These are phyloP conservation scores for Ceratocystis huliohia DNA, from an alignment of 2,329 filamentous ascomycete species.

Conservation along the genomic window DNA sequence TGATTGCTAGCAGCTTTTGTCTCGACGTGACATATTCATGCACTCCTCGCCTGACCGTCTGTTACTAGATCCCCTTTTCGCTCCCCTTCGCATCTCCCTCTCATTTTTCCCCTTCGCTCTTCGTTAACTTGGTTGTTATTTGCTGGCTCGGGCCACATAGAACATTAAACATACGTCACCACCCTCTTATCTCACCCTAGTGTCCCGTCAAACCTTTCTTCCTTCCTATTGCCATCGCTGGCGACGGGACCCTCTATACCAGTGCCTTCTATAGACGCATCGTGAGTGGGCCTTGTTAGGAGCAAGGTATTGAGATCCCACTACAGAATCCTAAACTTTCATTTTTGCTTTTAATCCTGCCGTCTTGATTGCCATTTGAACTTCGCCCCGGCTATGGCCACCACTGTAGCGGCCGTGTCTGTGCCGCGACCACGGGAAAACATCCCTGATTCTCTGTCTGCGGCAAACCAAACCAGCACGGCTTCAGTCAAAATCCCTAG, in stretches of 20 bases:
- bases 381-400: conserved; percentile 11
- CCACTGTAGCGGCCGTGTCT: conserved; percentile 11
- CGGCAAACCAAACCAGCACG: background rate
- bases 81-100: background rate
- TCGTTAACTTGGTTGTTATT: background rate
- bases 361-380: background rate
- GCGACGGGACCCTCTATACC: background rate
- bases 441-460: conserved; percentile 1
- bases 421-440: background rate
- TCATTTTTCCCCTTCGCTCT: background rate
- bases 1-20: background rate
- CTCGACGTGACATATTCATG: no score
- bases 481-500: conserved; percentile 15
- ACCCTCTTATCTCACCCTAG: background rate
- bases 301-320: background rate
- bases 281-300: conserved; percentile 3
- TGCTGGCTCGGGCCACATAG: background rate
- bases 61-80: background rate
- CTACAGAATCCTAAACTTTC: background rate
- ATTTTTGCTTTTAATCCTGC: background rate
- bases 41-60: no score
- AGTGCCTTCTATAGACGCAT: background rate
- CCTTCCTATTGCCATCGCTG: background rate
- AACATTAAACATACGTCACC: background rate
- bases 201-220: background rate